These are phyloP conservation scores for Pseudocercospora cruenta DNA, from an alignment of 2,329 filamentous ascomycete species.

Conservation along the genomic window DNA sequence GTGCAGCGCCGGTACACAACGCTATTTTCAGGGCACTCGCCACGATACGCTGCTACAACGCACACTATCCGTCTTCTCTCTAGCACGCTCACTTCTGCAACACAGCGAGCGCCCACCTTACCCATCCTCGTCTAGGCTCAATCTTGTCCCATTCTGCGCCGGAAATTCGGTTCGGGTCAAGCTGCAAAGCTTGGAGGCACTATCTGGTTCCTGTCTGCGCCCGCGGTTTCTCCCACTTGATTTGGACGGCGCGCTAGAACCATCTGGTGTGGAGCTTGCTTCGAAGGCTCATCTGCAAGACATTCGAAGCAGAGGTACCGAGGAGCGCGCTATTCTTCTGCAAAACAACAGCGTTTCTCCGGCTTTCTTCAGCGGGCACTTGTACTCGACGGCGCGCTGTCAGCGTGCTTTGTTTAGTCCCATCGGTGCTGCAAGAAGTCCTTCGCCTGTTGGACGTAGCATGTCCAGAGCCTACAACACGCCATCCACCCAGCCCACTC, in stretches of 20 bases:
- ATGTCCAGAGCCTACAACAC: constrained; percentile 50
- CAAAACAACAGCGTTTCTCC: constrained; percentile 41
- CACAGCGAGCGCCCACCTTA: constrained; percentile 30
- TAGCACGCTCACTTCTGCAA: constrained; percentile 31
- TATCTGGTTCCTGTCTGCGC: constrained; percentile 23
- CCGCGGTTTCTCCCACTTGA: constrained; percentile 22
- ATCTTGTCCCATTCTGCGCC: constrained; percentile 31
- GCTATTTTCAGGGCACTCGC: constrained; percentile 43
- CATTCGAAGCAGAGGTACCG: constrained; percentile 50
- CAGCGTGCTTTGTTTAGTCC: constrained; percentile 38
- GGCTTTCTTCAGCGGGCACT: constrained; percentile 39
- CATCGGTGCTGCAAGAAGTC: constrained; percentile 36
- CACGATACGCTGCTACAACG: constrained; percentile 36
- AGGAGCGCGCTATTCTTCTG: constrained; percentile 47
- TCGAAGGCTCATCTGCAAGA: constrained; percentile 48
- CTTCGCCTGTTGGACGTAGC: constrained; percentile 42
- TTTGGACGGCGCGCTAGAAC: constrained; percentile 37
- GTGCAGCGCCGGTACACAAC: constrained; percentile 38
- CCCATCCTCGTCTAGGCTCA: constrained; percentile 31
- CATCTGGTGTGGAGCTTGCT: constrained; percentile 38
- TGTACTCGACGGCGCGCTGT: constrained; percentile 41
- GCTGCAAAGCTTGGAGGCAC: constrained; percentile 24
- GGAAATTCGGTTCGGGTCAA: constrained; percentile 35
- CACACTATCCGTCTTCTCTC: constrained; percentile 34
- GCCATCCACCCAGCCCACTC: constrained; percentile 29